Evolutionary conservation across 345 rosid genomes (phyloP), one percentile per base, ranked within the genome.

Genomic region (Noccaea caerulescens): DNA sequence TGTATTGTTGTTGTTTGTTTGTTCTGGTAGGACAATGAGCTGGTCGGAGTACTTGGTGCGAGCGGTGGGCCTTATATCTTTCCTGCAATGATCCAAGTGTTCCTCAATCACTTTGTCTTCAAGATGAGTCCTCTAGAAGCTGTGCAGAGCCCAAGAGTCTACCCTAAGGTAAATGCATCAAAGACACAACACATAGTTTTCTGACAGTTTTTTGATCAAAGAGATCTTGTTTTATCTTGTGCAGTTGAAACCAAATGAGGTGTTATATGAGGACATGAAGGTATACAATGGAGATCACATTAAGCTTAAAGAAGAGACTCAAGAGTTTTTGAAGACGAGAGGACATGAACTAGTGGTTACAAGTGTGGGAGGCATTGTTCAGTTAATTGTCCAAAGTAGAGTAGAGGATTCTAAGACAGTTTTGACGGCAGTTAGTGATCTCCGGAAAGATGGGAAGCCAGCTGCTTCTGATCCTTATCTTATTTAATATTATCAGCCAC

Each of bases 21-120:
- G 8, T 13, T 16, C 12, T 66, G 20, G 71, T 84, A 92, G 96
- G 91, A 83, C 69, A 56, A 72, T 78, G 91, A 86, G 58, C 71
- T 90, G 69, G 95, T 72, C 4, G 96, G 96, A 53, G 95, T 81
- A 2, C 49, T 90, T 53, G 96, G 98, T 23, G 96, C 93, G 6
- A 85, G 95, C 13, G 95, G 98, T 4, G 98, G 96, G 60, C 41
- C 86, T 76, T 18, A 64, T 77, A 92, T 92, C 34, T 85, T 90
- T 71, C 92, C 94, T 4, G 89, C 96, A 36, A 92, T 92, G 52
- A 43, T 71, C 52, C 93, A 92, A 81, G 96, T 92, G 63, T 92
- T 92, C 43, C 77, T 90, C 1, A 88, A 90, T 72, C 84, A 83
- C 72, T 89, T 92, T 72, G 20, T 86, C 50, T 69, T 81, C 61